Evolutionary conservation across 148 eudicot genomes (phyloP), one percentile per base, ranked within the genome.

Genomic region (Talinum fruticosum): DNA sequence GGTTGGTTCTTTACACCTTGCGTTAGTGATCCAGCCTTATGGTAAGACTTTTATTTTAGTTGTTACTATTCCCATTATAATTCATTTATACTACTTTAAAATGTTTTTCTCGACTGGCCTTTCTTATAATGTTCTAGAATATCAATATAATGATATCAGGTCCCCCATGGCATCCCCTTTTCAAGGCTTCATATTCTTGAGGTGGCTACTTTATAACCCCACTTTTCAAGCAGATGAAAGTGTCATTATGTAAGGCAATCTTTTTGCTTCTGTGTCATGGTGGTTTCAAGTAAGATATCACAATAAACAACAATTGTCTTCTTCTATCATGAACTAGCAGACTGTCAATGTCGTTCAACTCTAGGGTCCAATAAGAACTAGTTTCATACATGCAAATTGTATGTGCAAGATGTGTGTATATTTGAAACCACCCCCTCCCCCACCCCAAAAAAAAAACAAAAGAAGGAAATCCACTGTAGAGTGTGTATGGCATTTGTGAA

Each of bases 1-100:
- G 98, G 97, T 41, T 92, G 98, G 97, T 94, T 92, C 81, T 89
- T 85, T 84, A 94, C 98, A 10, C 97, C 93, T 69, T 94, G 97
- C 85, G 81, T 67, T 37, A 88, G 85, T 74, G 88, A 89, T 86
- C 98, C 98, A 51, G 76, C 92, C 76, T 90, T 94, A 85, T 90
- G 97, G 97, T 92, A 62, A 78, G 85, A 76, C 53, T 10, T 64
- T 29, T 26, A 18, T 26, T 44, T 45, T 19, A n/a, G 64, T 74
- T 76, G n/a, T 23, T 32, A 44, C 41, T 69, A n/a, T n/a, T 21
- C 62, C 7, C 34, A 8, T 37, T 76, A 38, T 30, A 6, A 5
- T 49, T 54, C 37, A 15, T 33, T 45, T 2, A 33, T 41, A 70
- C 5, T 49, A 21, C 14, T 61, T 6, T 49, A 24, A 23, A 61